Percentiles rank a stretch among this genome's conserved stretches.
phyloP scores from a whole-genome alignment of 257 asterid genomes.

The Solanum etuberosum region DNA sequence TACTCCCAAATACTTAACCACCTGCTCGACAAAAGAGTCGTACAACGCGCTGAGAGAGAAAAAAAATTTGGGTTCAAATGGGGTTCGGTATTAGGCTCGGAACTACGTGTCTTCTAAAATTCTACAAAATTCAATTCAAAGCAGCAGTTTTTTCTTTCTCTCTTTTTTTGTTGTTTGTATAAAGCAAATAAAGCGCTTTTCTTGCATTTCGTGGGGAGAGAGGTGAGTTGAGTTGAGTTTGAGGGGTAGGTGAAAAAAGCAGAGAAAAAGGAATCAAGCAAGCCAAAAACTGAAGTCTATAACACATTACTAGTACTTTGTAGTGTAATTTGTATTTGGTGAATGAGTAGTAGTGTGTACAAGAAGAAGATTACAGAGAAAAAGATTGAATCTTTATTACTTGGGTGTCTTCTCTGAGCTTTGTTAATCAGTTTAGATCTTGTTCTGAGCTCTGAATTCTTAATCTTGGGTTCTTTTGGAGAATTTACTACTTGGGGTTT shows the following conservation, averaged over 20 bases:
- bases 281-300: not conserved
- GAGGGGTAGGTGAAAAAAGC: not conserved
- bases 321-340: not conserved
- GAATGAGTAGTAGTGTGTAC: not conserved
- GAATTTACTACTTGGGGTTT: not conserved
- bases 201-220: slow-evolving; percentile 18
- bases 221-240: slow-evolving; percentile 1
- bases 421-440: not conserved
- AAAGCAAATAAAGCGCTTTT: slow-evolving; percentile 36
- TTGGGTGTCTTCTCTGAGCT: not conserved
- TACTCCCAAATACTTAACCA: not conserved
- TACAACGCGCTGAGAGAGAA: slow-evolving; percentile 6
- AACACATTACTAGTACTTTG: not conserved
- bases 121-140: not conserved
- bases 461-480: not conserved
- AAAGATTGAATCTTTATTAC: not conserved
- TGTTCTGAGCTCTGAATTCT: not conserved
- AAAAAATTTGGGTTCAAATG: not conserved
- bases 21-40: not conserved
- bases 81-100: slow-evolving; percentile 49
- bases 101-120: slow-evolving; percentile 12
- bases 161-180: not conserved
- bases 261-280: not conserved
- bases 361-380: not conserved
- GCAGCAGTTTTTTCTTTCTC: not conserved